Evolutionary conservation across 1,284 basidiomycete species (phyloP).

Genomic region (Puccinia hordei): DNA sequence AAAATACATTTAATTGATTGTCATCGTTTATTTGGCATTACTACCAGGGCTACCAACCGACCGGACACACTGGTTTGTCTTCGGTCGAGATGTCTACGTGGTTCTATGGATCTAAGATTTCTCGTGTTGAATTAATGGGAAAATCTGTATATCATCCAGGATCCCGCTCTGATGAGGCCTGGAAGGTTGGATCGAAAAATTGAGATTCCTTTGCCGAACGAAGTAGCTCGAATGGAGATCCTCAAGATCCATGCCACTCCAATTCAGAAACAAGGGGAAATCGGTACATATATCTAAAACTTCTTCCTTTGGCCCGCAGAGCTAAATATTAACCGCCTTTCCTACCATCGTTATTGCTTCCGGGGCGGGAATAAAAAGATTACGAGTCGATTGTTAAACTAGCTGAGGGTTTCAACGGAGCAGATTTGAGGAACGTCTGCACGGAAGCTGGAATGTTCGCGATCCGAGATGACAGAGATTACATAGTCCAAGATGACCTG

Average conservation of each 20-base stretch:
- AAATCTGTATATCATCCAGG: conserved; percentile 58
- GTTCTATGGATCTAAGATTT: conserved; percentile 65
- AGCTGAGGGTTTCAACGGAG: conserved; percentile 90
- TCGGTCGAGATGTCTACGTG: conserved; percentile 66
- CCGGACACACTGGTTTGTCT: conserved; percentile 75
- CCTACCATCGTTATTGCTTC: neutral
- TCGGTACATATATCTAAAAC: conserved; percentile 59
- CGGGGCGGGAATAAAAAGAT: conserved; percentile 62
- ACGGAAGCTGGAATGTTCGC: conserved; percentile 99
- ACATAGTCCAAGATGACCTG: conserved; percentile 88
- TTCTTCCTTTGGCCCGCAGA: neutral
- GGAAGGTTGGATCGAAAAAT: conserved; percentile 97
- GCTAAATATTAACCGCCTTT: neutral
- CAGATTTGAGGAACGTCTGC: conserved; percentile 92
- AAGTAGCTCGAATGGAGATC: conserved; percentile 89
- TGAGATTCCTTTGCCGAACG: conserved; percentile 96
- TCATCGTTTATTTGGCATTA: neutral
- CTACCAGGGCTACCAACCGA: conserved; percentile 51
- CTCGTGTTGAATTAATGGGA: neutral
- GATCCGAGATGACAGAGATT: conserved; percentile 91
- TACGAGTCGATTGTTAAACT: conserved; percentile 97
- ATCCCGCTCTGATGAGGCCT: conserved; percentile 92
- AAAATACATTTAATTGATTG: neutral
- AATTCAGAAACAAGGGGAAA: conserved; percentile 91
- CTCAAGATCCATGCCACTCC: conserved; percentile 94